A percentile compares a stretch with the other conserved stretches of the same genome.
These are phyloP conservation scores for Spathaspora sp. DNA, from an alignment of 1,139 yeast species.

Conservation along the genomic window DNA sequence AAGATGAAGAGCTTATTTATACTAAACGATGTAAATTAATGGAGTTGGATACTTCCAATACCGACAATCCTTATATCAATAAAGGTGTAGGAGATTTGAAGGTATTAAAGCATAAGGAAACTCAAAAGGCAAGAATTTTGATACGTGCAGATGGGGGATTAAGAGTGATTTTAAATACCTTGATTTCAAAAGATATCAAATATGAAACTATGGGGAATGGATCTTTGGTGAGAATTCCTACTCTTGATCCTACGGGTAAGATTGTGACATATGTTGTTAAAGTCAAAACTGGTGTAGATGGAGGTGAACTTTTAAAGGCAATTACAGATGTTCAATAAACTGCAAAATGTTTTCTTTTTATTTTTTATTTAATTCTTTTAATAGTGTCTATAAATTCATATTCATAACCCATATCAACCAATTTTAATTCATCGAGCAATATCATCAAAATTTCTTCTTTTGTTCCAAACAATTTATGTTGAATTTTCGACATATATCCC, in stretches of 20 bases:
- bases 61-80: slow-evolving; percentile 50
- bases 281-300: slow-evolving; percentile 72
- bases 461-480: slow-evolving; percentile 54
- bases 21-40: slow-evolving; percentile 73
- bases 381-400: slow-evolving; percentile 47
- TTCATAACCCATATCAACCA: slow-evolving; percentile 47
- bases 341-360: not conserved
- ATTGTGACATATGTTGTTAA: slow-evolving; percentile 63
- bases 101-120: slow-evolving; percentile 57
- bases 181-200: slow-evolving; percentile 50
- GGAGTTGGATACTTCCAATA: slow-evolving; percentile 53
- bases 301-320: slow-evolving; percentile 54
- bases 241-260: slow-evolving; percentile 36
- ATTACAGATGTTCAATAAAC: slow-evolving; percentile 39
- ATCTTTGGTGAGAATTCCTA: slow-evolving; percentile 58
- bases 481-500: slow-evolving; percentile 47
- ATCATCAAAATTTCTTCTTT: slow-evolving; percentile 42
- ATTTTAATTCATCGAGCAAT: slow-evolving; percentile 21
- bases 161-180: slow-evolving; percentile 71
- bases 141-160: slow-evolving; percentile 89
- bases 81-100: slow-evolving; percentile 85
- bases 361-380: slow-evolving; percentile 21
- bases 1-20: slow-evolving; percentile 64
- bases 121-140: slow-evolving; percentile 65
- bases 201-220: slow-evolving; percentile 62